Evolutionary conservation across 2,329 filamentous ascomycete genomes (phyloP).

Genomic region (Fusarium goolgardi): DNA sequence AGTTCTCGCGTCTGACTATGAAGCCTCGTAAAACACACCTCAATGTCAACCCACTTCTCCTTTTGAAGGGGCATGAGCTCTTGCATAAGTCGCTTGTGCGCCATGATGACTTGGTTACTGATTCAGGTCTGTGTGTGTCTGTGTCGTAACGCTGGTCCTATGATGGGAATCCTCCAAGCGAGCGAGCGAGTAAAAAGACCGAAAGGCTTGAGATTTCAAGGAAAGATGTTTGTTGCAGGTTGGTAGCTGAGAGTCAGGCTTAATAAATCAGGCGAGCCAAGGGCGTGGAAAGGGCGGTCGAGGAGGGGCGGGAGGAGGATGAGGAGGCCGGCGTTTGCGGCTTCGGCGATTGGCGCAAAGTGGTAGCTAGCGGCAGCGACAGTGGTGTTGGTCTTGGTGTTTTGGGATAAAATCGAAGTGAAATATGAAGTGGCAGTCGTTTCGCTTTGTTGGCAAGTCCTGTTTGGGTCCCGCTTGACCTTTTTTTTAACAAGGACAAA

Average conservation of each 20-base stretch:
- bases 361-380: constrained; percentile 11
- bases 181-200: constrained; percentile 6
- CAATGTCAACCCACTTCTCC: constrained; percentile 94
- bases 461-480: constrained; percentile 14
- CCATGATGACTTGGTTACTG: constrained; percentile 54
- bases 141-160: not conserved
- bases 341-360: constrained; percentile 36
- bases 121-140: not conserved
- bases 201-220: not conserved
- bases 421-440: constrained; percentile 14
- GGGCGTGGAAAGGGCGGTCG: constrained; percentile 46
- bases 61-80: constrained; percentile 85
- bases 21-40: constrained; percentile 64
- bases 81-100: constrained; percentile 84
- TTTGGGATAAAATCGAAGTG: constrained; percentile 7
- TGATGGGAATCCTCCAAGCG: constrained; percentile 5
- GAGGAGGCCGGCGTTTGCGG: constrained; percentile 29
- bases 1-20: not conserved
- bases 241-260: constrained; percentile 34
- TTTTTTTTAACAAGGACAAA: not conserved
- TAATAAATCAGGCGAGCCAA: constrained; percentile 43
- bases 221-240: constrained; percentile 20
- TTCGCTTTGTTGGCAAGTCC: constrained; percentile 23
- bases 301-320: constrained; percentile 23
- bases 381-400: constrained; percentile 10